Evolutionary conservation across 2,329 filamentous ascomycete genomes (phyloP).

Genomic region (Pseudogymnoascus sp.): DNA sequence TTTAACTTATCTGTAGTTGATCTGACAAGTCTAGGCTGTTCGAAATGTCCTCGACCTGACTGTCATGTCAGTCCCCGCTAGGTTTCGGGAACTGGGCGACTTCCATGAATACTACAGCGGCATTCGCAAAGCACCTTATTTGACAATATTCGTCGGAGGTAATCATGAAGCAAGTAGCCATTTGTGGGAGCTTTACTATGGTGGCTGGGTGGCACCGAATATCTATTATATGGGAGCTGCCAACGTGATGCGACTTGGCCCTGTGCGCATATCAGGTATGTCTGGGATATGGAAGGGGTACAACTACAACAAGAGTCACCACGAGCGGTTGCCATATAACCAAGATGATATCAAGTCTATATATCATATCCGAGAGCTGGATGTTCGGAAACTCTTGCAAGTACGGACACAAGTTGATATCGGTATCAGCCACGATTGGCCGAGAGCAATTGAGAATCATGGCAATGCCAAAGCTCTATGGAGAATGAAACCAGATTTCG

Average conservation of each 20-base stretch:
- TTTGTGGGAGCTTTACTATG: constrained; percentile 88
- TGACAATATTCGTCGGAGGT: constrained; percentile 87
- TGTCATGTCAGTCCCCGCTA: constrained; percentile 81
- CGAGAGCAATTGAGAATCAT: constrained; percentile 69
- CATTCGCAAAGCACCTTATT: constrained; percentile 65
- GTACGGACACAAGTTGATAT: constrained; percentile 83
- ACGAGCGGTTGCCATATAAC: constrained; percentile 80
- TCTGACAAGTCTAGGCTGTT: constrained; percentile 51
- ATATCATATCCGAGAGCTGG: constrained; percentile 84
- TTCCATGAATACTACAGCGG: constrained; percentile 94
- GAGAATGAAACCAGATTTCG: constrained; percentile 65
- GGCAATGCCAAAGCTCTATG: constrained; percentile 67
- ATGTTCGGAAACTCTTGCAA: constrained; percentile 82
- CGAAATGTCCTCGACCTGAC: constrained; percentile 83
- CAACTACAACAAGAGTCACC: constrained; percentile 77
- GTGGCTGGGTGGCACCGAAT: constrained; percentile 92
- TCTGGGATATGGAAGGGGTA: constrained; percentile 93
- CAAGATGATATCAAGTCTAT: constrained; percentile 68
- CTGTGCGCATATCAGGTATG: constrained; percentile 78
- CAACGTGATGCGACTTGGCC: constrained; percentile 77
- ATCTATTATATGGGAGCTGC: constrained; percentile 96
- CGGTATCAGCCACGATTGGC: constrained; percentile 94
- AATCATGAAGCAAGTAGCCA: constrained; percentile 94
- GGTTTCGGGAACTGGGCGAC: constrained; percentile 82
- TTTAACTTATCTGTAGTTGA: not conserved